phyloP scores from a whole-genome alignment of 768 basidiomycete genomes.

The Hebeloma cylindrosporum region DNA sequence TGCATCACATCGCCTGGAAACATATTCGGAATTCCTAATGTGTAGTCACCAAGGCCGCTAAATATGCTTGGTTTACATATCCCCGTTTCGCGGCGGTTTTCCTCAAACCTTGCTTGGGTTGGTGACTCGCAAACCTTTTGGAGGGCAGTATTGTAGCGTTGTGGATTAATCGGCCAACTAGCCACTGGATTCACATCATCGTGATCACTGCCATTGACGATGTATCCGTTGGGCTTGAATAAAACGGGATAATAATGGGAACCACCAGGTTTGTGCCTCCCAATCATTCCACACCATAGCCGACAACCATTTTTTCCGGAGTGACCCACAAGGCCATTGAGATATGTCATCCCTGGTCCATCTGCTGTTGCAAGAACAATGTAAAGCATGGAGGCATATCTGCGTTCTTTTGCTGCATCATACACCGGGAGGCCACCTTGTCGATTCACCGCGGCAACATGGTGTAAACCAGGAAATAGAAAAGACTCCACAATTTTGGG shows the following conservation, averaged over 20 bases:
- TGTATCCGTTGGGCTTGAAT: conserved; percentile 23
- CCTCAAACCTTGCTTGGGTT: conserved; percentile 17
- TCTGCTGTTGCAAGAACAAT: conserved; percentile 13
- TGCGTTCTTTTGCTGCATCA: conserved; percentile 22
- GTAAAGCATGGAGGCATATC: conserved; percentile 15
- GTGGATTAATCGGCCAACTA: not conserved
- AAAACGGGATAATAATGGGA: conserved; percentile 36
- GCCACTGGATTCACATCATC: conserved; percentile 13
- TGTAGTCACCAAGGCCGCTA: conserved; percentile 25
- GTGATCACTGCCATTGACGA: conserved; percentile 19
- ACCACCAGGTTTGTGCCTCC: conserved; percentile 28
- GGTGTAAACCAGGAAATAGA: conserved; percentile 33
- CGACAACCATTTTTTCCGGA: conserved; percentile 36
- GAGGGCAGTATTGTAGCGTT: conserved; percentile 15
- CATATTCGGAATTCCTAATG: conserved; percentile 26
- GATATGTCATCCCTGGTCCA: conserved; percentile 35
- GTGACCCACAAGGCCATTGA: conserved; percentile 38
- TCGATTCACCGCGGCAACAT: conserved; percentile 30
- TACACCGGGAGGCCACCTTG: conserved; percentile 31
- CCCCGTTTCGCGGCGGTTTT: conserved; percentile 25
- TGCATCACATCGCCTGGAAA: conserved; percentile 41
- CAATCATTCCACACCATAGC: conserved; percentile 28
- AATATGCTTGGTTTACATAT: conserved; percentile 38
- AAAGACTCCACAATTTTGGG: conserved; percentile 32
- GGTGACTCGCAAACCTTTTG: conserved; percentile 11